Evolutionary conservation across 257 asterid genomes (phyloP).

Genomic region (Solanum neorickii): DNA sequence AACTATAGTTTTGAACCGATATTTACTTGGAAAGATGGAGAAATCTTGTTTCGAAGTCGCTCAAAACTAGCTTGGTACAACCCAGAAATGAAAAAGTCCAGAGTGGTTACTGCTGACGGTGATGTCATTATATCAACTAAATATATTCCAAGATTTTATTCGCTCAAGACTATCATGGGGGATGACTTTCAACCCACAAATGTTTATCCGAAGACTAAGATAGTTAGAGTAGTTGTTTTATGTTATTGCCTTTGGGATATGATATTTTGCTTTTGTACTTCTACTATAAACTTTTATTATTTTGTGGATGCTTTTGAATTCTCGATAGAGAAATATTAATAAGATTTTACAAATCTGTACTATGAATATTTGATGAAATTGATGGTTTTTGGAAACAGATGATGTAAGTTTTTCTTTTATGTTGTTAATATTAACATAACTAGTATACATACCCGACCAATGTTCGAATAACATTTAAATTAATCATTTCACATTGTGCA

Average conservation of each 20-base stretch:
- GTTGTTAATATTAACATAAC: too few species aligned
- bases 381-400: not conserved
- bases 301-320: too few species aligned
- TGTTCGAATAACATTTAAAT: too few species aligned
- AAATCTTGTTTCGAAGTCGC: not conserved
- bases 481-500: not conserved
- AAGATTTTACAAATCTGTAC: too few species aligned
- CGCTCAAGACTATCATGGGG: not conserved
- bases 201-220: too few species aligned
- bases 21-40: not conserved
- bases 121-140: not conserved
- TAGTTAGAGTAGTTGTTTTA: not conserved
- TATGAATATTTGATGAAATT: not conserved
- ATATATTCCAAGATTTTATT: not conserved
- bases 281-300: not conserved
- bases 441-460: too few species aligned
- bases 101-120: not conserved
- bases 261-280: not conserved
- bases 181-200: not conserved
- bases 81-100: not conserved
- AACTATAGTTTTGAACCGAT: not conserved
- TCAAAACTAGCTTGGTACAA: not conserved
- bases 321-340: not conserved
- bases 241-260: not conserved
- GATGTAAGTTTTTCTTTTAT: not conserved